Evolutionary conservation across 2,329 filamentous ascomycete species (phyloP).

Genomic region (Magnaporthiopsis rhizophila): DNA sequence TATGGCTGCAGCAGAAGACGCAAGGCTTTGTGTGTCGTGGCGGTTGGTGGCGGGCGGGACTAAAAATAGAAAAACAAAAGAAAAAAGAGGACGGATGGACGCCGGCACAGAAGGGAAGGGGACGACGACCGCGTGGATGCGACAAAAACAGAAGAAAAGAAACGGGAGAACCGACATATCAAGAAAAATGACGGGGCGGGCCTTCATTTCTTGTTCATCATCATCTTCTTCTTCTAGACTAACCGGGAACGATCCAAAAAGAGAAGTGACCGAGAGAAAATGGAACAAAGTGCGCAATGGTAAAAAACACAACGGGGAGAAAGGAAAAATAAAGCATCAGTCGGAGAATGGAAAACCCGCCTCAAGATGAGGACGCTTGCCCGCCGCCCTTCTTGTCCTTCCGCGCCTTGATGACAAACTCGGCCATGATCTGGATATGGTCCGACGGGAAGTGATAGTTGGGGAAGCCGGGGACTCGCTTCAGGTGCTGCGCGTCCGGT

Average conservation of each 20-base stretch:
- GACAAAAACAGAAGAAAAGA: neutral
- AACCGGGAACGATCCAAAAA: constrained; percentile 4
- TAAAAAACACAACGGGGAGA: constrained; percentile 3
- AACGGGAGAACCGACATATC: neutral
- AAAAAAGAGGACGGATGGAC: neutral
- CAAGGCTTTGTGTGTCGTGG: neutral
- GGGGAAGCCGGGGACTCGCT: constrained; percentile 82
- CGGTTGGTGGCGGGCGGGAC: neutral
- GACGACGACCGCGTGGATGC: neutral
- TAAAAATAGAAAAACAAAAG: neutral
- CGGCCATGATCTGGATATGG: constrained; percentile 80
- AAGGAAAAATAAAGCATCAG: neutral
- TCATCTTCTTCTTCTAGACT: neutral
- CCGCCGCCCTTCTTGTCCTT: constrained; percentile 62
- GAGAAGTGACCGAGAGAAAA: neutral
- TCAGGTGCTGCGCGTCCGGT: constrained; percentile 77
- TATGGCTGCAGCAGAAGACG: neutral
- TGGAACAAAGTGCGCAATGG: neutral
- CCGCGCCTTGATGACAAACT: constrained; percentile 81
- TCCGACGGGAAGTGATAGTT: constrained; percentile 93
- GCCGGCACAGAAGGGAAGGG: neutral
- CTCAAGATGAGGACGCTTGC: constrained; percentile 3
- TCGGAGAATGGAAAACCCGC: neutral
- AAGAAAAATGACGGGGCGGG: neutral
- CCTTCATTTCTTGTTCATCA: neutral